Percentiles rank a stretch among this genome's conserved stretches.
Evolutionary conservation across 768 basidiomycete genomes (phyloP).

Genomic region (Amanita molliuscula): DNA sequence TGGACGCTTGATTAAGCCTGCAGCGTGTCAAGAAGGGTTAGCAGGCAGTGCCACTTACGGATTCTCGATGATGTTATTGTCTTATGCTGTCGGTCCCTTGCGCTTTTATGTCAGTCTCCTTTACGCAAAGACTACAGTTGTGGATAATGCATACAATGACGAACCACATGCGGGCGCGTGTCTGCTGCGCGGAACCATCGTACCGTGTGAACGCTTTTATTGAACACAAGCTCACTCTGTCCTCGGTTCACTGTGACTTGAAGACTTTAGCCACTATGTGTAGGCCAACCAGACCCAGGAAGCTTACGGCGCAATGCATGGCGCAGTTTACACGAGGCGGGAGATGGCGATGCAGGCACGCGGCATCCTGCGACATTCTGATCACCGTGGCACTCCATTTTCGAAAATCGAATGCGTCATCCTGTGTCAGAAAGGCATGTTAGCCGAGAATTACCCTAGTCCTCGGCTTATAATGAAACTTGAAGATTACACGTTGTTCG

Average conservation of each 20-base stretch:
- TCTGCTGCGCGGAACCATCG: not conserved
- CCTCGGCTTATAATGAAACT: not conserved
- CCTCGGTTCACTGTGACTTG: not conserved
- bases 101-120: not conserved
- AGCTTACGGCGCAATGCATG: conserved; percentile 8
- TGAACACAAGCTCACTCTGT: not conserved
- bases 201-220: not conserved
- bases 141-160: not conserved
- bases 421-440: not conserved
- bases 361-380: not conserved
- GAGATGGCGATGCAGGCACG: conserved; percentile 4
- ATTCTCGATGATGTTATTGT: not conserved
- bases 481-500: not conserved
- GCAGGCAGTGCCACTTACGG: too few species aligned
- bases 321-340: not conserved
- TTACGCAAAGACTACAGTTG: not conserved
- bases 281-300: too few species aligned
- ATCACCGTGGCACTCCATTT: not conserved
- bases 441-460: not conserved
- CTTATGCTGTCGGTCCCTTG: not conserved
- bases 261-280: not conserved
- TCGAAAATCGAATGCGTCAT: not conserved
- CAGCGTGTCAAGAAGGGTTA: not conserved
- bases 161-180: not conserved
- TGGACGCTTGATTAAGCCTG: not conserved